A percentile compares a stretch with the other conserved stretches of the same genome.
Evolutionary conservation across 2,329 filamentous ascomycete species (phyloP).

Genomic region (Knoxdaviesia capensis): DNA sequence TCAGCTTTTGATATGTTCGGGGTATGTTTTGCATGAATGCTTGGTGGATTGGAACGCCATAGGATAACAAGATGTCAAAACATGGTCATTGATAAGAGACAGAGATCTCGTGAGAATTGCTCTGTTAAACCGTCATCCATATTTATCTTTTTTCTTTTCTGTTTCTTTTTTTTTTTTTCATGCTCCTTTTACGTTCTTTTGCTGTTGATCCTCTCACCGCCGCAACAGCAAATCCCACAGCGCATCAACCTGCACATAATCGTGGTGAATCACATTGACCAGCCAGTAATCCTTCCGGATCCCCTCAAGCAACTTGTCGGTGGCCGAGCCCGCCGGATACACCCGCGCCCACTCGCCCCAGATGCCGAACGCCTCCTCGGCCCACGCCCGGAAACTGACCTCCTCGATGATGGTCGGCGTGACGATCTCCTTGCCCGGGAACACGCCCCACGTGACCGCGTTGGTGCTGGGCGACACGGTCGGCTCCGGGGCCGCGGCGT

Average conservation of each 20-base stretch:
- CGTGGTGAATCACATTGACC: constrained; percentile 77
- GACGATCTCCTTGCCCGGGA: constrained; percentile 87
- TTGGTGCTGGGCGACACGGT: constrained; percentile 45
- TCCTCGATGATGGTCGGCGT: constrained; percentile 94
- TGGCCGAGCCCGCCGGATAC: constrained; percentile 55
- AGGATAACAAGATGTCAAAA: too few relatives aligned
- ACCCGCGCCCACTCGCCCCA: constrained; percentile 88
- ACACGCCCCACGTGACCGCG: constrained; percentile 92
- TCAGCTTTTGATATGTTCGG: too few relatives aligned
- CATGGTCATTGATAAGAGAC: too few relatives aligned
- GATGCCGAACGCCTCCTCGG: constrained; percentile 87
- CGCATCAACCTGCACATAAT: constrained; percentile 49
- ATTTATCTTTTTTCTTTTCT: background rate
- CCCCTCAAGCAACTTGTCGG: constrained; percentile 47
- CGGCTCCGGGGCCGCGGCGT: constrained; percentile 7
- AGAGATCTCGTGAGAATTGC: too few relatives aligned
- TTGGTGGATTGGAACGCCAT: too few relatives aligned
- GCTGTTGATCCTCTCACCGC: background rate
- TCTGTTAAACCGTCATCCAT: background rate
- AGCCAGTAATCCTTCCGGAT: constrained; percentile 60
- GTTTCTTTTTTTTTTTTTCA: background rate
- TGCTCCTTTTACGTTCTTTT: background rate
- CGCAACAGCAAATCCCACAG: constrained; percentile 45
- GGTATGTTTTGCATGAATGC: too few relatives aligned
- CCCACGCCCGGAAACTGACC: constrained; percentile 84